phyloP scores from a whole-genome alignment of 202 grass and related monocot genomes.

The Bolboschoenoplectus hybrid region DNA sequence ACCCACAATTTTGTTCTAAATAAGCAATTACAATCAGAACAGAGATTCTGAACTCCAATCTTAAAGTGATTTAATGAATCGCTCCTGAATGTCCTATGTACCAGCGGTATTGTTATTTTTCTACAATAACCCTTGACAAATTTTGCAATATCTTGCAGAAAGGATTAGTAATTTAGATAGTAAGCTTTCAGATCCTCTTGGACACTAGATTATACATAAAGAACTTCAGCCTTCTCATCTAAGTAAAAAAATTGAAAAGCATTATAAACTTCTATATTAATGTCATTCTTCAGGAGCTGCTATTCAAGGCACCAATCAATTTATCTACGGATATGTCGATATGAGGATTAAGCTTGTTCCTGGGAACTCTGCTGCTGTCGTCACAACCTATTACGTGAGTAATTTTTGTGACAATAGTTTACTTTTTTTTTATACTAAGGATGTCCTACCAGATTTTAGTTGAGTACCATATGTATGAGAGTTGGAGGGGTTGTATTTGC shows the following conservation, averaged over 20 bases:
- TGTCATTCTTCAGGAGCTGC: slow-evolving; percentile 50
- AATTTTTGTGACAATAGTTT: not conserved
- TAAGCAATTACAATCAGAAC: too few species aligned
- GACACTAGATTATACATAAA: not conserved
- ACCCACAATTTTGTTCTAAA: too few species aligned
- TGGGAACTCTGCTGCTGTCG: slow-evolving; percentile 62
- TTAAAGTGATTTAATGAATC: not conserved
- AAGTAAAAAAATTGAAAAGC: not conserved
- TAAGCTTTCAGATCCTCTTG: not conserved
- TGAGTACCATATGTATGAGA: not conserved
- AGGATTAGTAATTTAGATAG: not conserved
- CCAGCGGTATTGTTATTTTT: not conserved
- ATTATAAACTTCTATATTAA: not conserved
- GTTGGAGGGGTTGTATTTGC: not conserved
- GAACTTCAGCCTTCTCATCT: not conserved
- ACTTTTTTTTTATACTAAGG: not conserved
- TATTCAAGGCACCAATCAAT: slow-evolving; percentile 51
- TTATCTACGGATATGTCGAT: slow-evolving; percentile 60
- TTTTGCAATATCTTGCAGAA: not conserved
- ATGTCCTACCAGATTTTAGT: not conserved
- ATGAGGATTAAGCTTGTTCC: slow-evolving; percentile 60
- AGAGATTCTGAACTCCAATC: too few species aligned
- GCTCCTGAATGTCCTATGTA: not conserved
- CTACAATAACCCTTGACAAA: not conserved
- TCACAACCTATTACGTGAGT: slow-evolving; percentile 67